Evolutionary conservation across 306 rosid species (phyloP).

Genomic region (Gynostemma pentaphyllum): DNA sequence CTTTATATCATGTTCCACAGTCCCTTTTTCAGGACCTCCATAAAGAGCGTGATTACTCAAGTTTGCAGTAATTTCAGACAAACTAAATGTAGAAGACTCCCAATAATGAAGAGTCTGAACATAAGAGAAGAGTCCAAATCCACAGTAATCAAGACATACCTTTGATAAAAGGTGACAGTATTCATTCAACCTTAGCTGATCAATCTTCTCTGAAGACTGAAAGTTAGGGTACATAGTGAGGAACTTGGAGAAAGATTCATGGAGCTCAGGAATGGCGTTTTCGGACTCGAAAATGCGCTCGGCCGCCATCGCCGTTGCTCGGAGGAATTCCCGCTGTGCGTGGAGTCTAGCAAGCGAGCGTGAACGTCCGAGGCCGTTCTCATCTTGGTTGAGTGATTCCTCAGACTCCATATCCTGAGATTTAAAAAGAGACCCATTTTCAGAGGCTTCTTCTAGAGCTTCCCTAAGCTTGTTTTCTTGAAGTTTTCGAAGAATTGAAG

Average conservation of each 20-base stretch:
- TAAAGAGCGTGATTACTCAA: conserved; percentile 85
- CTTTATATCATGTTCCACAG: conserved; percentile 81
- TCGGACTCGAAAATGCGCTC: conserved; percentile 66
- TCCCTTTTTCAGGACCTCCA: conserved; percentile 86
- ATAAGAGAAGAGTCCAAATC: conserved; percentile 84
- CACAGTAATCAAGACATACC: conserved; percentile 99
- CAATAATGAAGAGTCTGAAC: conserved; percentile 85
- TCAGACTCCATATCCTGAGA: conserved; percentile 64
- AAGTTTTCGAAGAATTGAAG: conserved; percentile 62
- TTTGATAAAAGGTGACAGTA: conserved; percentile 68
- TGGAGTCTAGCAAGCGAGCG: conserved; percentile 80
- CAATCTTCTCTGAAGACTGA: conserved; percentile 69
- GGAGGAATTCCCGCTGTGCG: conserved; percentile 82
- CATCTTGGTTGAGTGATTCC: conserved; percentile 47
- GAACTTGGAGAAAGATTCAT: conserved; percentile 63
- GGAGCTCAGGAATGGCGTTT: conserved; percentile 46
- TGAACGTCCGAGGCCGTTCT: conserved; percentile 59
- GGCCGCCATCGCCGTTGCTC: conserved; percentile 83
- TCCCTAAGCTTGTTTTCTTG: conserved; percentile 91
- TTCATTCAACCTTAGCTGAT: conserved; percentile 78
- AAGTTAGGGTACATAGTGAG: conserved; percentile 88
- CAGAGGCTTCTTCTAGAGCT: conserved; percentile 98
- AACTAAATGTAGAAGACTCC: conserved; percentile 94
- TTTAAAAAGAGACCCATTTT: conserved; percentile 68
- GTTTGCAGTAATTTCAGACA: conserved; percentile 93